Evolutionary conservation across 331 rosid species (phyloP), one percentile per base, ranked within the genome.

Genomic region (Dryas integrifolia): DNA sequence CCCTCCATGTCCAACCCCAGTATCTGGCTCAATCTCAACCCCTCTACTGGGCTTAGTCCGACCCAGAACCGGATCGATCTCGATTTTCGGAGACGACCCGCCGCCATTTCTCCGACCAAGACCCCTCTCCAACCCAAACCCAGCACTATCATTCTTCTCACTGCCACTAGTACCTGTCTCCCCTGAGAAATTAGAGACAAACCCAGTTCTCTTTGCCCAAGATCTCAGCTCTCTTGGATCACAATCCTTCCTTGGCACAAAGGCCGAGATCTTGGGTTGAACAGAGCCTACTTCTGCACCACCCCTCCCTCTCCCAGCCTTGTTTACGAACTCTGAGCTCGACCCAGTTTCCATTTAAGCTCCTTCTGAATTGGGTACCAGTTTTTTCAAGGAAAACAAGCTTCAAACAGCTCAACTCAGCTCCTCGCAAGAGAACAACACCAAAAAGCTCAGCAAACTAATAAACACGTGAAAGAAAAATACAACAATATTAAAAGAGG

Each of bases 141-240:
- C 80, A 78, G 65, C 79, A 66, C 86, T 81, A 14, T 80, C 91
- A 30, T 71, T 81, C 72, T 68, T 88, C 73, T 79, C 88, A 70
- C 88, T 83, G 8, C 85, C 85, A 75, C 86, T 85, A 35, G 85
- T 77, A 58, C 76, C 84, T n/a, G 86, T 84, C 75, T 87, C 97
- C 39, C 84, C 86, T 1, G 98, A 92, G 76, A 77, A 88, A 74
- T 77, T 86, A 21, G 98, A 90, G 60, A 92, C 96, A 86, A 83
- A 92, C 58, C 98, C 98, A 26, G 97, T 92, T 73, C 87, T 89
- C 82, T 83, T 92, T 3, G 98, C 98, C 98, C 97, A 92, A 7
- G 92, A 87, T 69, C 87, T 85, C 59, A 90, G 82, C 75, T 92
- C 98, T 58, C 78, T 80, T 7, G 98, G 98, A 78, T 85, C 82